phyloP scores from a whole-genome alignment of 495 filamentous ascomycete genomes.

The Penicillium argentinense region DNA sequence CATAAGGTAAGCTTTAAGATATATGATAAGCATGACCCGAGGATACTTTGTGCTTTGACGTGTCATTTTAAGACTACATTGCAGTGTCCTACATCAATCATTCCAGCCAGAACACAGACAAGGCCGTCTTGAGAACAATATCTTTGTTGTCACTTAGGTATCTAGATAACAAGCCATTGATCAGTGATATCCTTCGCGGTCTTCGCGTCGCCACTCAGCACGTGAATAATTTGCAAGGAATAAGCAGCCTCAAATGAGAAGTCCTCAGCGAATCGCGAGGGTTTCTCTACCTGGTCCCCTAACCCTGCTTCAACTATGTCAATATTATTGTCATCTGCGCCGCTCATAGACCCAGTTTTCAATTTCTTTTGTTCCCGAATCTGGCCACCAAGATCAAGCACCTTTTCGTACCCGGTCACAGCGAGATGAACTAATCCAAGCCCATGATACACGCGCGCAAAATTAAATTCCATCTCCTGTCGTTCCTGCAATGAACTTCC shows the following conservation, averaged over 20 bases:
- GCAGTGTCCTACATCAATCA: no score
- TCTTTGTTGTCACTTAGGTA: no score
- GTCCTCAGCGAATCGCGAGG: slow-evolving; percentile 51
- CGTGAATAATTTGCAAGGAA: slow-evolving; percentile 68
- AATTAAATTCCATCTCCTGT: slow-evolving; percentile 90
- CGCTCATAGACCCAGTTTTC: slow-evolving; percentile 15
- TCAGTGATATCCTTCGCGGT: slow-evolving; percentile 58
- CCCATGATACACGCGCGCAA: slow-evolving; percentile 76
- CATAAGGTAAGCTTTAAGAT: no score
- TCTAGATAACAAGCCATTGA: slow-evolving; percentile 57
- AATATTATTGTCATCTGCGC: slow-evolving; percentile 17
- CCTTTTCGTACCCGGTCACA: slow-evolving; percentile 67
- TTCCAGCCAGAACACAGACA: no score
- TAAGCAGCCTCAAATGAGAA: slow-evolving; percentile 74
- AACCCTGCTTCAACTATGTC: slow-evolving; percentile 29
- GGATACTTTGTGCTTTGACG: no score
- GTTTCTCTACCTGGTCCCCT: background rate
- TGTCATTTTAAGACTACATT: no score
- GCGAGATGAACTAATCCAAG: slow-evolving; percentile 79
- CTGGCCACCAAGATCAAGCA: slow-evolving; percentile 46
- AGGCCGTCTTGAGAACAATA: no score
- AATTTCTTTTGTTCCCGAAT: slow-evolving; percentile 30
- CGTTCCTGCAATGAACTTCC: slow-evolving; percentile 45
- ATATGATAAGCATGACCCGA: no score
- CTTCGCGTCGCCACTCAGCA: slow-evolving; percentile 58